Percentiles rank a stretch among this genome's conserved stretches.
Evolutionary conservation across 352 stramenopile genomes (phyloP).

Genomic region (Phytophthora hibernalis): DNA sequence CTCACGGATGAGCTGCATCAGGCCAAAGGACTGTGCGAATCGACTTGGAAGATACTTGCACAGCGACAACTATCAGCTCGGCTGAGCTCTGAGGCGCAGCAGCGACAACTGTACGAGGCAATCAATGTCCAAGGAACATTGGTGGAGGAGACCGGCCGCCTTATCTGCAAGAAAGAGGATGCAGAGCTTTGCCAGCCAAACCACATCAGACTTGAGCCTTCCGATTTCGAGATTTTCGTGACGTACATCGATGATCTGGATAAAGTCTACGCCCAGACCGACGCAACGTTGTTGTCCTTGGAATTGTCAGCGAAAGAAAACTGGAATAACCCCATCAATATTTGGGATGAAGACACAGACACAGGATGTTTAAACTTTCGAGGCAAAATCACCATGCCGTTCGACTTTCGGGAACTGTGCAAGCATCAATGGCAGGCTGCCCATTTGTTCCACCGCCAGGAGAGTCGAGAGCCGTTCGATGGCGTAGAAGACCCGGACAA

Average conservation of each 20-base stretch:
- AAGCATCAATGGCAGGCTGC: conserved; percentile 13
- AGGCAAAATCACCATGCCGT: conserved; percentile 17
- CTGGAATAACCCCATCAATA: neutral
- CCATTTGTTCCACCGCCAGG: conserved; percentile 4
- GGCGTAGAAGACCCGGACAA: conserved; percentile 8
- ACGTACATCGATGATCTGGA: conserved; percentile 9
- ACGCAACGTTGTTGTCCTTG: neutral
- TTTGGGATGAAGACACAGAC: conserved; percentile 16
- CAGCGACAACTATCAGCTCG: conserved; percentile 6
- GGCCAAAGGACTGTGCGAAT: neutral
- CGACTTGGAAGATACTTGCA: conserved; percentile 9
- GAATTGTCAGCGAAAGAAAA: conserved; percentile 5
- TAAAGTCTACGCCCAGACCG: conserved; percentile 4
- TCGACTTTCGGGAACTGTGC: conserved; percentile 11
- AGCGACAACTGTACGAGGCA: conserved; percentile 4
- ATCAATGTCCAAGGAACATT: neutral
- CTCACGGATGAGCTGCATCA: conserved; percentile 11
- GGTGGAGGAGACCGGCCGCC: neutral
- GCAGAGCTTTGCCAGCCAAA: no score
- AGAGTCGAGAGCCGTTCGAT: conserved; percentile 11
- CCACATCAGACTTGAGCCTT: conserved; percentile 3
- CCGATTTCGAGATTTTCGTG: conserved; percentile 19
- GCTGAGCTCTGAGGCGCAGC: neutral
- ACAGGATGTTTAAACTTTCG: conserved; percentile 6
- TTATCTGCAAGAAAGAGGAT: neutral